phyloP scores from a whole-genome alignment of 2,329 filamentous ascomycete genomes.

The Curvularia eragrostidis region DNA sequence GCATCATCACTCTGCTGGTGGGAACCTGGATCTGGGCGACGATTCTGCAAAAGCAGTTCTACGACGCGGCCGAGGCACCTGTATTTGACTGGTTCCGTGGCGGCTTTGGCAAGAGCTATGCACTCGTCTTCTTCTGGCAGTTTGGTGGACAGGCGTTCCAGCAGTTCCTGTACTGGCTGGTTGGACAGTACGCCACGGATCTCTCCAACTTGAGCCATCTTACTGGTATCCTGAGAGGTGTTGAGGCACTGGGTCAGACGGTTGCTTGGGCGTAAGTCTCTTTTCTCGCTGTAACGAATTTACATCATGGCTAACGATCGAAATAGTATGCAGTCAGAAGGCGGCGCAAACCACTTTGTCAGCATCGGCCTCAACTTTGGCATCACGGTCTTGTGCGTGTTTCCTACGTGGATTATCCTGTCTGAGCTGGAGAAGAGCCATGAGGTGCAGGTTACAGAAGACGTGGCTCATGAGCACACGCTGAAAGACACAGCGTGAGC shows the following conservation, averaged over 20 bases:
- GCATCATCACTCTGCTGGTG: constrained; percentile 40
- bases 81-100: constrained; percentile 46
- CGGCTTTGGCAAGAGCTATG: constrained; percentile 44
- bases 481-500: constrained; percentile 5
- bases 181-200: constrained; percentile 47
- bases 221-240: constrained; percentile 46
- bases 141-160: constrained; percentile 48
- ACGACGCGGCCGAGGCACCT: constrained; percentile 33
- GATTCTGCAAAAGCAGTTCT: constrained; percentile 44
- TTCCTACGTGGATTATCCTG: constrained; percentile 45
- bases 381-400: constrained; percentile 38
- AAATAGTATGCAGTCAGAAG: constrained; percentile 44
- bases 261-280: constrained; percentile 48
- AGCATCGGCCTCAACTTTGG: constrained; percentile 48
- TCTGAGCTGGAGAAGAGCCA: constrained; percentile 42
- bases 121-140: constrained; percentile 47
- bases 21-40: constrained; percentile 49
- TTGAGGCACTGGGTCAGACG: constrained; percentile 46
- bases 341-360: constrained; percentile 47
- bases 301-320: constrained; percentile 16
- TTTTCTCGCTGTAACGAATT: not conserved
- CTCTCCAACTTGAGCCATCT: constrained; percentile 42
- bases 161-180: constrained; percentile 48
- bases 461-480: constrained; percentile 8
- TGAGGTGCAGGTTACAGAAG: constrained; percentile 34